phyloP scores from a whole-genome alignment of 2,329 filamentous ascomycete species.

The Xylariaceae sp. region DNA sequence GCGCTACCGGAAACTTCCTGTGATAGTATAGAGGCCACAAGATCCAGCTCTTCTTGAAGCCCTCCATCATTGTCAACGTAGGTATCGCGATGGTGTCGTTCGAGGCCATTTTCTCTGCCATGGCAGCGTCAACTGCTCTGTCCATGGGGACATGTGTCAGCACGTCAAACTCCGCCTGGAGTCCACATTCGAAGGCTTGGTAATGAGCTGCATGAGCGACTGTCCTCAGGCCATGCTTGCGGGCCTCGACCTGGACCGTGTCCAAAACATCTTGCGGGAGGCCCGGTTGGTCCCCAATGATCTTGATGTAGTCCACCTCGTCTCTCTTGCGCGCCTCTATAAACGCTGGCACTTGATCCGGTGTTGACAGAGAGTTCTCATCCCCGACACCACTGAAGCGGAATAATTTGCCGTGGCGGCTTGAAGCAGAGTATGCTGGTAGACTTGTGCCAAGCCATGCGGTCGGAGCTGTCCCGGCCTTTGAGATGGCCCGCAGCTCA shows the following conservation, averaged over 20 bases:
- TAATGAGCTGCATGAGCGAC: slow-evolving; percentile 27
- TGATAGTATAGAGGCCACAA: slow-evolving; percentile 16
- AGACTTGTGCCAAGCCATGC: slow-evolving; percentile 2
- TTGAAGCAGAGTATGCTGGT: slow-evolving; percentile 3
- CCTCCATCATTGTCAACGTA: slow-evolving; percentile 25
- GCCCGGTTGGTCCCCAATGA: slow-evolving; percentile 24
- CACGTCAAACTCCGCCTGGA: slow-evolving; percentile 27
- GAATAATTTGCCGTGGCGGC: slow-evolving; percentile 4
- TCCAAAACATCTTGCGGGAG: slow-evolving; percentile 21
- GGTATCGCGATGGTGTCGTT: slow-evolving; percentile 25
- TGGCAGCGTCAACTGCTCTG: slow-evolving; percentile 18
- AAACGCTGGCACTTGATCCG: slow-evolving; percentile 10
- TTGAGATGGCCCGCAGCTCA: slow-evolving; percentile 2
- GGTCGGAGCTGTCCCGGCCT: background rate
- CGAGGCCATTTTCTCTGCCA: slow-evolving; percentile 16
- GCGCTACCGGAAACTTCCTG: slow-evolving; percentile 21
- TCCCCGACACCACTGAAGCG: slow-evolving; percentile 1
- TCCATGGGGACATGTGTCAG: slow-evolving; percentile 29
- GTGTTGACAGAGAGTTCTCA: background rate
- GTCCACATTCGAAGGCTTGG: slow-evolving; percentile 21
- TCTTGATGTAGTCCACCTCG: slow-evolving; percentile 28
- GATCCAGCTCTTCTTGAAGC: slow-evolving; percentile 18
- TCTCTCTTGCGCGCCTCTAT: slow-evolving; percentile 18
- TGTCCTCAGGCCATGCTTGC: slow-evolving; percentile 22
- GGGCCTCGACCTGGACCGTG: slow-evolving; percentile 20